Percentiles rank a stretch among this genome's conserved stretches.
These are phyloP conservation scores for Tulasnella sp. DNA, from an alignment of 768 basidiomycete genomes.

Conservation along the genomic window DNA sequence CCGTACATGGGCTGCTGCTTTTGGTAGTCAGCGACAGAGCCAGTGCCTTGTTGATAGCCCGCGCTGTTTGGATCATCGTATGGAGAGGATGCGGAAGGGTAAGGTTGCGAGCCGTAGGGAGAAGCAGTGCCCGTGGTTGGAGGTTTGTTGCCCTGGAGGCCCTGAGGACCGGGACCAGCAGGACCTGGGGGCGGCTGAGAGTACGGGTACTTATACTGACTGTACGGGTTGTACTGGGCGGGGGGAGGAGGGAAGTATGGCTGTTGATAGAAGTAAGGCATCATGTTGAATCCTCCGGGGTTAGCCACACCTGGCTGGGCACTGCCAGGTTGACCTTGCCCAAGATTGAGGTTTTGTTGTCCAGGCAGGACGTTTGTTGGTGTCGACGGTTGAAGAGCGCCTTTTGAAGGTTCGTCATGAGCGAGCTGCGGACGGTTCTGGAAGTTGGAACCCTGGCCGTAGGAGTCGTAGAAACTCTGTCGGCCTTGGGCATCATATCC, in stretches of 20 bases:
- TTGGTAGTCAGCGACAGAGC: neutral
- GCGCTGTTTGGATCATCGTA: slow-evolving; percentile 4
- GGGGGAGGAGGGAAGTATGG: slow-evolving; percentile 5
- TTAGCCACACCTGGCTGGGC: neutral
- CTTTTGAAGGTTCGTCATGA: slow-evolving; percentile 4
- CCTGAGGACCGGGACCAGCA: neutral
- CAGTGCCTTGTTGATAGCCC: neutral
- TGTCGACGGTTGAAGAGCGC: neutral
- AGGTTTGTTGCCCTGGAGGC: neutral
- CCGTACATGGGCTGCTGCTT: slow-evolving; percentile 4
- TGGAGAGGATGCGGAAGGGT: neutral
- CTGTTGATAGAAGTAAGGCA: slow-evolving; percentile 11
- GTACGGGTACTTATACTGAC: slow-evolving; percentile 1
- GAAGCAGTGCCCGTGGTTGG: neutral
- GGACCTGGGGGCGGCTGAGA: neutral
- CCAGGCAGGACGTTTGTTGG: slow-evolving; percentile 6
- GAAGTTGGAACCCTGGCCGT: slow-evolving; percentile 9
- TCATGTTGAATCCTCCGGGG: neutral
- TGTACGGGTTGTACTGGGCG: slow-evolving; percentile 9
- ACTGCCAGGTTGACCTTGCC: neutral
- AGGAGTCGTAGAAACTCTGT: slow-evolving; percentile 11
- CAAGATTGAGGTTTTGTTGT: neutral
- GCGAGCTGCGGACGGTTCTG: slow-evolving; percentile 10
- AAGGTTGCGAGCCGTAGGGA: slow-evolving; percentile 7
- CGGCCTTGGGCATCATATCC: slow-evolving; percentile 8